These are phyloP conservation scores for Aspergillus asperescens DNA, from an alignment of 495 filamentous ascomycete species.

Conservation along the genomic window DNA sequence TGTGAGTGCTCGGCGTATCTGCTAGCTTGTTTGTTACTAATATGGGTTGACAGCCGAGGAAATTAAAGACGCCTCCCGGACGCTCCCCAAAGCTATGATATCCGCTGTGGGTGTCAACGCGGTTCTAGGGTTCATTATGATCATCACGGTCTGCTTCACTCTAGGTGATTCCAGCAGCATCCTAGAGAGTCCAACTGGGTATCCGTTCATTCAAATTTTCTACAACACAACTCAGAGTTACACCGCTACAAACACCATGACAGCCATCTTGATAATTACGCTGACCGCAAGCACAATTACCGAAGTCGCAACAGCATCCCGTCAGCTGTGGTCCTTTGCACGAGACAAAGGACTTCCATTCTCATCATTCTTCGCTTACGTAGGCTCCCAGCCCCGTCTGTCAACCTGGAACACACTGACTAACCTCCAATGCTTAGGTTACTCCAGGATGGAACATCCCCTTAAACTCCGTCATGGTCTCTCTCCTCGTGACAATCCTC, in stretches of 20 bases:
- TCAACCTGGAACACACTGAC: background rate
- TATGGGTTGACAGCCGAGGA: slow-evolving; percentile 45
- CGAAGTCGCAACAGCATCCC: slow-evolving; percentile 51
- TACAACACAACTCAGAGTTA: slow-evolving; percentile 43
- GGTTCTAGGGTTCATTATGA: slow-evolving; percentile 46
- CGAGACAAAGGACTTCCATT: slow-evolving; percentile 53
- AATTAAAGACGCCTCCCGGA: slow-evolving; percentile 49
- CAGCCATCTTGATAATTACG: slow-evolving; percentile 45
- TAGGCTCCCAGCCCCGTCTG: slow-evolving; percentile 19
- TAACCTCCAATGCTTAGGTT: slow-evolving; percentile 41
- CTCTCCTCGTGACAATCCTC: slow-evolving; percentile 41
- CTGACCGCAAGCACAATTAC: slow-evolving; percentile 47
- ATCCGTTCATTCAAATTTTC: slow-evolving; percentile 53
- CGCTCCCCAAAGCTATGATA: slow-evolving; percentile 53
- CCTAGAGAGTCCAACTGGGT: slow-evolving; percentile 36
- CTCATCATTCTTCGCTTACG: slow-evolving; percentile 45
- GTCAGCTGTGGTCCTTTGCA: slow-evolving; percentile 55
- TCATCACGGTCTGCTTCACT: slow-evolving; percentile 50
- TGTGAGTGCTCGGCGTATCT: slow-evolving; percentile 26
- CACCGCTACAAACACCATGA: slow-evolving; percentile 46
- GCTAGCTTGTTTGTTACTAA: background rate
- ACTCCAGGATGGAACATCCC: slow-evolving; percentile 47
- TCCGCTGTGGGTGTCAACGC: slow-evolving; percentile 46
- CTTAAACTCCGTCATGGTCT: slow-evolving; percentile 46
- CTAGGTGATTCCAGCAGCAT: slow-evolving; percentile 45